These are phyloP conservation scores for Talaromyces amestolkiae DNA, from an alignment of 2,329 filamentous ascomycete genomes.

Conservation along the genomic window DNA sequence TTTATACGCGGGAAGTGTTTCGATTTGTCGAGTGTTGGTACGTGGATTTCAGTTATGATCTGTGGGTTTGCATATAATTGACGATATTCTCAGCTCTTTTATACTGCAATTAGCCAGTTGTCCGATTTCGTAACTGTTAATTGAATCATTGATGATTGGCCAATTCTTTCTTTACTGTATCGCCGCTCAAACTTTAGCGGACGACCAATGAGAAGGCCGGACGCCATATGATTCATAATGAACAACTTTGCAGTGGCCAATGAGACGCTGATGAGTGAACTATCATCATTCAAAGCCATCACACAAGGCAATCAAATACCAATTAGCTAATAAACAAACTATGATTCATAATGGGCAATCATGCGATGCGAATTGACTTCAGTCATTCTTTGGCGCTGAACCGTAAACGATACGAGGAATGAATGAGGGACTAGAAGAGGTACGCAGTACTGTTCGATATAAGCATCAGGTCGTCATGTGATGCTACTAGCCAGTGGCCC, in stretches of 20 bases:
- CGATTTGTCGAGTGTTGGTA: neutral
- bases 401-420: no score
- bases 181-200: neutral
- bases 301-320: neutral
- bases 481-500: no score
- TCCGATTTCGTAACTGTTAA: neutral
- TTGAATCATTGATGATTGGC: neutral
- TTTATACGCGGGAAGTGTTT: neutral
- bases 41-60: neutral
- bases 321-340: neutral
- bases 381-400: neutral
- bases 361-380: neutral
- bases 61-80: neutral
- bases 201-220: neutral
- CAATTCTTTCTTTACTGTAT: neutral
- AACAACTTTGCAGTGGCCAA: neutral
- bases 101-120: neutral
- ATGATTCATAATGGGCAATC: neutral
- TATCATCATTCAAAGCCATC: neutral
- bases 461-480: neutral
- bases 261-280: neutral
- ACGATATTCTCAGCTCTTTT: neutral
- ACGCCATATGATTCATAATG: constrained; percentile 16
- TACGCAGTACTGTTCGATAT: neutral
- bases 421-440: no score